Conservation (phyloP, 2,329 filamentous ascomycete genomes). For the Colletotrichum phormii region DNA sequence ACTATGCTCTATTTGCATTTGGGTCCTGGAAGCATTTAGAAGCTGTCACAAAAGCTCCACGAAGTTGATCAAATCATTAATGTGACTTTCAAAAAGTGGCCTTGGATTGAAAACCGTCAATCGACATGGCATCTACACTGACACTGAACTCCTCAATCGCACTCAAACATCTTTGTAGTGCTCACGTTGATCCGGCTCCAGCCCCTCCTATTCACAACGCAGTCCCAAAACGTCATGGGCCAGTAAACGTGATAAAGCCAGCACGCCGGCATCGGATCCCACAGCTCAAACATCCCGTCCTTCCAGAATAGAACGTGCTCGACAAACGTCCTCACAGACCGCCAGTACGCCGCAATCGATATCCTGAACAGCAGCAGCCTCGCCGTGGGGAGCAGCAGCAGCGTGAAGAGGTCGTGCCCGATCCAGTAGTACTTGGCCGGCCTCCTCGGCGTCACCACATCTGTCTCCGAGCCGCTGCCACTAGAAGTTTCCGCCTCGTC, state of each 20-base stretch:
- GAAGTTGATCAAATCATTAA: background rate
- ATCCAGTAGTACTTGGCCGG: conserved; percentile 67
- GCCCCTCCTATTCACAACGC: conserved; percentile 56
- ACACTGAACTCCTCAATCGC: conserved; percentile 11
- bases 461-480: background rate
- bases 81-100: background rate
- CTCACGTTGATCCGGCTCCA: conserved; percentile 78
- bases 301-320: conserved; percentile 61
- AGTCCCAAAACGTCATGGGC: conserved; percentile 61
- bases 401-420: conserved; percentile 71
- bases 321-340: conserved; percentile 44
- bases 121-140: background rate
- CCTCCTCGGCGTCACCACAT: conserved; percentile 37
- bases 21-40: background rate
- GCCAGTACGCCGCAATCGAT: conserved; percentile 14
- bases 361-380: conserved; percentile 49
- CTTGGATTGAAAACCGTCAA: background rate
- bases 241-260: conserved; percentile 68
- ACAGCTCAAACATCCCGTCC: conserved; percentile 63
- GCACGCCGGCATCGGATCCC: conserved; percentile 69
- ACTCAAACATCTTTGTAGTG: conserved; percentile 57
- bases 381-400: conserved; percentile 61
- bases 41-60: background rate
- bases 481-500: conserved; percentile 39
- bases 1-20: too few relatives aligned